Percentiles rank a stretch among this genome's conserved stretches.
These are phyloP conservation scores for Coemansia sp. DNA, from an alignment of 192 early-diverging fungal genomes.

Conservation along the genomic window DNA sequence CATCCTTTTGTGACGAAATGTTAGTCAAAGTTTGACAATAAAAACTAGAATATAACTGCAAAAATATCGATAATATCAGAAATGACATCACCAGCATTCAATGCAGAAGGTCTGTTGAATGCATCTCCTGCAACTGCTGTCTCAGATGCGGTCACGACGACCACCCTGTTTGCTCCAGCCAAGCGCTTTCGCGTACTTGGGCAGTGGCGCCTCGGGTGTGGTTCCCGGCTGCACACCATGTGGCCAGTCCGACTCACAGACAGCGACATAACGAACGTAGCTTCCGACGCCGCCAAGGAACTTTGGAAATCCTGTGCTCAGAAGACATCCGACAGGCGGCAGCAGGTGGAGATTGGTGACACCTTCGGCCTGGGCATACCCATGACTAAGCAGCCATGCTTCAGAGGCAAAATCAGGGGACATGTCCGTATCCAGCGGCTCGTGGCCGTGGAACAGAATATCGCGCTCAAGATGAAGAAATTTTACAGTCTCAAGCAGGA, in stretches of 20 bases:
- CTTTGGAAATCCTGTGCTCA: constrained; percentile 55
- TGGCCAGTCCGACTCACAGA: constrained; percentile 43
- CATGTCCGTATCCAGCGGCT: constrained; percentile 57
- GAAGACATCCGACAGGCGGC: constrained; percentile 52
- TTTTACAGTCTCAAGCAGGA: constrained; percentile 45
- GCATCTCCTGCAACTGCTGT: not conserved
- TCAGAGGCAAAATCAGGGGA: constrained; percentile 50
- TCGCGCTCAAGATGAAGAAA: constrained; percentile 46
- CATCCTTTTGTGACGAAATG: no score
- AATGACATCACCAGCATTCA: not conserved
- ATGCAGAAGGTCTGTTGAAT: not conserved
- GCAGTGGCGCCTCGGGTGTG: constrained; percentile 46
- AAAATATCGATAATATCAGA: not conserved
- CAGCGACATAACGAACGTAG: constrained; percentile 55
- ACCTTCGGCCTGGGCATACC: constrained; percentile 55
- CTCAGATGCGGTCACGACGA: constrained; percentile 14
- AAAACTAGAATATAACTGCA: no score
- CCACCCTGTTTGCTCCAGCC: constrained; percentile 42
- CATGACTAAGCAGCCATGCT: constrained; percentile 45
- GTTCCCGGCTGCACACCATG: constrained; percentile 39
- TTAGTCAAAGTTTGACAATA: no score
- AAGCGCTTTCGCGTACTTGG: constrained; percentile 24
- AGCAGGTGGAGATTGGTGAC: constrained; percentile 53
- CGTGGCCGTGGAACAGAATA: constrained; percentile 56
- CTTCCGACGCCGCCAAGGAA: constrained; percentile 52